Evolutionary conservation across 2,329 filamentous ascomycete genomes (phyloP).

Genomic region (Colletotrichum salicis): DNA sequence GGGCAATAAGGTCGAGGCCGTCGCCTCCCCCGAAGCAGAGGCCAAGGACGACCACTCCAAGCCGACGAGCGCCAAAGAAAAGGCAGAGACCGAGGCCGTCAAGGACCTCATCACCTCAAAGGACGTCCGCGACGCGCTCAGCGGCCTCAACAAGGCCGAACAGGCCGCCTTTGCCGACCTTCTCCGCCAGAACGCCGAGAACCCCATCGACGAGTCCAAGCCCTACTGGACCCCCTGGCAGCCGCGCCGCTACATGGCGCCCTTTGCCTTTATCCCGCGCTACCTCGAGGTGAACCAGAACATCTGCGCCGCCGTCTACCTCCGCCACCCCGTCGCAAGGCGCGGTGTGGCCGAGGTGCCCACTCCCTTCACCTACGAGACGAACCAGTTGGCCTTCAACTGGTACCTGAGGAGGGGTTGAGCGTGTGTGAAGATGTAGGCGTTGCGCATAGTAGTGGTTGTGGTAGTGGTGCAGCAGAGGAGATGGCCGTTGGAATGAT

Average conservation of each 20-base stretch:
- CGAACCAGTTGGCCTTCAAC: slow-evolving; percentile 86
- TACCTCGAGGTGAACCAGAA: slow-evolving; percentile 99
- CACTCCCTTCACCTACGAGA: slow-evolving; percentile 77
- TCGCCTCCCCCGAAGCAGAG: slow-evolving; percentile 37
- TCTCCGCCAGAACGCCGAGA: slow-evolving; percentile 74
- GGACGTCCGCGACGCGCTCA: slow-evolving; percentile 36
- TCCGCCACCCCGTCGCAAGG: slow-evolving; percentile 91
- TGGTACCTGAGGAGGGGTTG: slow-evolving; percentile 92
- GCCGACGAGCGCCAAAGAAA: slow-evolving; percentile 4
- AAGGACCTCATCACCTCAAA: slow-evolving; percentile 16
- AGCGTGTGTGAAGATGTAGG: slow-evolving; percentile 25
- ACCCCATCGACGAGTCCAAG: slow-evolving; percentile 80
- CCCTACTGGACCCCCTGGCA: slow-evolving; percentile 93
- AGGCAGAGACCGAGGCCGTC: slow-evolving; percentile 10
- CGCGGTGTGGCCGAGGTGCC: slow-evolving; percentile 85
- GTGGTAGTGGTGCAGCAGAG: background rate
- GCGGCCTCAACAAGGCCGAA: slow-evolving; percentile 58
- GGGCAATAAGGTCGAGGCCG: slow-evolving; percentile 44
- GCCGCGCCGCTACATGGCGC: slow-evolving; percentile 85
- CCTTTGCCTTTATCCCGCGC: slow-evolving; percentile 93
- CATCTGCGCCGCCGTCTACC: slow-evolving; percentile 93
- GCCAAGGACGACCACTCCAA: slow-evolving; percentile 38
- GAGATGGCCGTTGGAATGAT: background rate
- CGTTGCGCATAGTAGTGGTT: background rate
- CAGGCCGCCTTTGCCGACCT: slow-evolving; percentile 64